These are phyloP conservation scores for Pseudozyma sp. DNA, from an alignment of 1,284 basidiomycete genomes.

Conservation along the genomic window DNA sequence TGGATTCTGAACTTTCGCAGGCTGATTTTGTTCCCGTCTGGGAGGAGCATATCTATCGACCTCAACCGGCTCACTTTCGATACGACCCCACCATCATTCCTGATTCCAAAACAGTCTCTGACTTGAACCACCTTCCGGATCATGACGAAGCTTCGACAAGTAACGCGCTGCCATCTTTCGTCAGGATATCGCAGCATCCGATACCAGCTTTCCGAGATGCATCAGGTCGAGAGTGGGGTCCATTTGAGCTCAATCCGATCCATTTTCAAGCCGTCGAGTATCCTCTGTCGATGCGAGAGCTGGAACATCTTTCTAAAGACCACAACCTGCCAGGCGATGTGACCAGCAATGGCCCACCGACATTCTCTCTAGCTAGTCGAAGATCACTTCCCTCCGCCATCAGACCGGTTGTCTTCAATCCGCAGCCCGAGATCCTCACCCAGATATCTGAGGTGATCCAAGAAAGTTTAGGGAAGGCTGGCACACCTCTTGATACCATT, in stretches of 20 bases:
- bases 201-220: not conserved
- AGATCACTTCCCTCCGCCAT: not conserved
- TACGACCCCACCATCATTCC: too few species aligned
- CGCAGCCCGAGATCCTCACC: not conserved
- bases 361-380: too few species aligned
- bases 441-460: not conserved
- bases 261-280: conserved; percentile 3
- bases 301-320: not conserved
- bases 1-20: too few species aligned
- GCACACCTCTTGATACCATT: not conserved
- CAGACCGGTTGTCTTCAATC: not conserved
- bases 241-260: not conserved
- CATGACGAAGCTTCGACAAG: too few species aligned
- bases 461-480: not conserved
- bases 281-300: not conserved
- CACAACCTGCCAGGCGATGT: not conserved
- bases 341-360: too few species aligned
- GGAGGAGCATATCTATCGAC: too few species aligned
- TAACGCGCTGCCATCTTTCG: too few species aligned
- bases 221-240: not conserved
- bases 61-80: too few species aligned
- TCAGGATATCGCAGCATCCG: not conserved
- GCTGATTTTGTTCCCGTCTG: too few species aligned
- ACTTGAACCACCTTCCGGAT: too few species aligned
- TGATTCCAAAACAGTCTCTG: too few species aligned